Conservation (phyloP, 179 eudicot genomes). For the Beta macrorhiza region DNA sequence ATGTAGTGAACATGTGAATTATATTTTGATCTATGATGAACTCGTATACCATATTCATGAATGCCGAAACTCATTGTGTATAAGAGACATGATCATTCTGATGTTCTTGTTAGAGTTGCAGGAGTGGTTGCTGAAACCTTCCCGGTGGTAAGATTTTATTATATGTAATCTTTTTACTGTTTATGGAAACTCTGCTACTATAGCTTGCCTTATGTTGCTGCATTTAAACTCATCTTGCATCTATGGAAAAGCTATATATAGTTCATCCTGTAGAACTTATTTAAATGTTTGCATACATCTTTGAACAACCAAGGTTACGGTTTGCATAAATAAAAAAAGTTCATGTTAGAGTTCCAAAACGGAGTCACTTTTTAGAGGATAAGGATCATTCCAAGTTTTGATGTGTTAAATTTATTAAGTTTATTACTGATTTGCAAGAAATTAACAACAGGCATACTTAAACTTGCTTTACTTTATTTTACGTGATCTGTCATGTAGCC, state of each 20-base stretch:
- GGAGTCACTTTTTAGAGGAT: too few species aligned
- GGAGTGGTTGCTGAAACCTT: conserved; percentile 20
- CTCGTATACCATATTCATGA: not conserved
- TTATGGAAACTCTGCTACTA: not conserved
- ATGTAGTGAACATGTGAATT: conserved; percentile 10
- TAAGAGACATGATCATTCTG: not conserved
- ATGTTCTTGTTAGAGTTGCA: conserved; percentile 18
- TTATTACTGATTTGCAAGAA: not conserved
- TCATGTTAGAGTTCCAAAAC: not conserved
- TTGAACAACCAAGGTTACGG: not conserved
- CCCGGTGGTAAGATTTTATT: conserved; percentile 14
- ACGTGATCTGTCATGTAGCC: not conserved
- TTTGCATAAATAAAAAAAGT: too few species aligned
- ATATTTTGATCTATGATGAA: not conserved
- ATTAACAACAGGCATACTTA: not conserved
- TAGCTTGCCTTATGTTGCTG: conserved; percentile 12
- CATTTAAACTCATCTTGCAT: not conserved
- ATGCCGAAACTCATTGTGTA: conserved; percentile 14
- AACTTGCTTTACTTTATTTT: not conserved
- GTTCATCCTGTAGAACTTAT: not conserved
- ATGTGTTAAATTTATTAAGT: not conserved
- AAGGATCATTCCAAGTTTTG: not conserved
- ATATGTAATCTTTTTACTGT: not conserved
- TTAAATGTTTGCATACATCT: not conserved
- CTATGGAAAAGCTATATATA: not conserved